A percentile compares a stretch with the other conserved stretches of the same genome.
These are phyloP conservation scores for Solidago caesia DNA, from an alignment of 129 eudicot genomes.

Conservation along the genomic window DNA sequence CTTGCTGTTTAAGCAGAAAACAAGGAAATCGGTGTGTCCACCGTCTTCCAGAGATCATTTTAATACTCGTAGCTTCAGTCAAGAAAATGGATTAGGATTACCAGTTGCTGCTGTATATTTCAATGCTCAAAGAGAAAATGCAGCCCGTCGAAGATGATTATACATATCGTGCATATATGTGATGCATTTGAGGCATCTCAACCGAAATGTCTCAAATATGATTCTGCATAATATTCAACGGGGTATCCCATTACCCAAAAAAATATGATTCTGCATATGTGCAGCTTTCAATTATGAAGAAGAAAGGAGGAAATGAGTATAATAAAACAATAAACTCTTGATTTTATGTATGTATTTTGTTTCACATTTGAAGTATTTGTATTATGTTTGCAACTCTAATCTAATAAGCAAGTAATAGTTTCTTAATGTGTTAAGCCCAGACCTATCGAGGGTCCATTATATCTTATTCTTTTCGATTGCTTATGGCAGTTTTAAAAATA, in stretches of 20 bases:
- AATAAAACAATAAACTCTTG: no score
- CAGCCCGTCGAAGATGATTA: conserved; percentile 71
- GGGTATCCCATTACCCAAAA: no score
- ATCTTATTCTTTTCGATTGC: no score
- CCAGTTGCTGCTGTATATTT: conserved; percentile 88
- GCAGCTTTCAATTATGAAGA: no score
- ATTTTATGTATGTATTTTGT: no score
- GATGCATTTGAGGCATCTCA: not conserved
- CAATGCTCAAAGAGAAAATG: conserved; percentile 95
- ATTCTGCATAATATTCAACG: no score
- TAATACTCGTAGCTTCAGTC: conserved; percentile 69
- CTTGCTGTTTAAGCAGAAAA: conserved; percentile 67
- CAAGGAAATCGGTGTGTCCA: conserved; percentile 64
- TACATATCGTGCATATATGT: conserved; percentile 1
- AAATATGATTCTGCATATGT: no score
- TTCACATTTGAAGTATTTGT: not conserved
- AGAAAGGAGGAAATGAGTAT: no score
- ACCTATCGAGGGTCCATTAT: no score
- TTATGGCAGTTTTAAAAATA: no score
- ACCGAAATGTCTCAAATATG: not conserved
- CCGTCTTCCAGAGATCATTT: conserved; percentile 73
- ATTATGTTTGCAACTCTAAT: conserved; percentile 11
- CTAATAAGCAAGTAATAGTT: conserved; percentile 16
- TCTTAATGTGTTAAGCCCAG: not conserved
- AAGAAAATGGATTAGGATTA: conserved; percentile 62